These are phyloP conservation scores for Trichoderma arundinaceum DNA, from an alignment of 2,329 filamentous ascomycete genomes.

Conservation along the genomic window DNA sequence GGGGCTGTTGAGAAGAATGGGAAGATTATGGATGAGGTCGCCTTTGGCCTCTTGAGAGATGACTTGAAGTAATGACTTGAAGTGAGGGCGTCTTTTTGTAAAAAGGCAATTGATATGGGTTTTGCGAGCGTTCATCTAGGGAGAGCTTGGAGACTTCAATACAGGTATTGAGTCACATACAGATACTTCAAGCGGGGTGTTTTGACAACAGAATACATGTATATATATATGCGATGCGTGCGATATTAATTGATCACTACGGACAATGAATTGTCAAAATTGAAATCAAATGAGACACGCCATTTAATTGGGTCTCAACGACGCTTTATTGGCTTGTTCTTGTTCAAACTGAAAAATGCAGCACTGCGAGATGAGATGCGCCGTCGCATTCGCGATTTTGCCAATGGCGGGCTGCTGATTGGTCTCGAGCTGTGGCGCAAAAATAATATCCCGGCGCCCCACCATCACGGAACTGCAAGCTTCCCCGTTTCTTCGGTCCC, in stretches of 20 bases:
- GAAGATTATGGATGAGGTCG: slow-evolving; percentile 44
- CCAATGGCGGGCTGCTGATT: slow-evolving; percentile 42
- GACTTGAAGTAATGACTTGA: slow-evolving; percentile 45
- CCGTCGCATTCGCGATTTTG: slow-evolving; percentile 6
- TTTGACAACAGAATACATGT: no score
- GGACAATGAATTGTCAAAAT: no score
- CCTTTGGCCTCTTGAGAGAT: slow-evolving; percentile 49
- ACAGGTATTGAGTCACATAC: background rate
- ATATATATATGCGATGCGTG: no score
- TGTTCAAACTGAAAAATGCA: background rate
- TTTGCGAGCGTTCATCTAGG: background rate
- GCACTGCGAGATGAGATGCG: background rate
- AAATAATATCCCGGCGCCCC: slow-evolving; percentile 43
- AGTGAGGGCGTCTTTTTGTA: background rate
- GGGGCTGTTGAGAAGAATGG: slow-evolving; percentile 52
- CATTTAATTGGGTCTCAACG: no score
- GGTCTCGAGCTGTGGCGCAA: slow-evolving; percentile 39
- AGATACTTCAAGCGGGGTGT: no score
- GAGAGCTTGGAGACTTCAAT: background rate
- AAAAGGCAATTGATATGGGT: background rate
- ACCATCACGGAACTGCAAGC: slow-evolving; percentile 40
- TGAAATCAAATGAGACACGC: no score
- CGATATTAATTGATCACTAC: no score
- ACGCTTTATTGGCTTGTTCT: no score
- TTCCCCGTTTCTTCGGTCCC: slow-evolving; percentile 40